A percentile compares a stretch with the other conserved stretches of the same genome.
Evolutionary conservation across 1,284 basidiomycete genomes (phyloP).

Genomic region (Boletus albobrunnescens): DNA sequence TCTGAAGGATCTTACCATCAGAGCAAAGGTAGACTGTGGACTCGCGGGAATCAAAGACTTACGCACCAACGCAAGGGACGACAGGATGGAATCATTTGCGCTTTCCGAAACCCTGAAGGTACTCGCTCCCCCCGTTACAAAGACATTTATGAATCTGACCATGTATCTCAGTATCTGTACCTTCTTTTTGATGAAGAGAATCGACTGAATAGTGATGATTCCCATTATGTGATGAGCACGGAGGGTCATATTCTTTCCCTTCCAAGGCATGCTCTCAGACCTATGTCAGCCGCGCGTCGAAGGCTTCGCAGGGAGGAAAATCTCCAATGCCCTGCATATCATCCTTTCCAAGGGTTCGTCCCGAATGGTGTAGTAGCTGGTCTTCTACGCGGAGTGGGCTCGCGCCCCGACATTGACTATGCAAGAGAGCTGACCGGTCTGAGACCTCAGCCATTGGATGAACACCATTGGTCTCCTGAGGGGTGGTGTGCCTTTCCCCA

Average conservation of each 20-base stretch:
- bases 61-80: constrained; percentile 74
- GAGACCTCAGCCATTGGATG: constrained; percentile 46
- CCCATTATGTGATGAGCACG: constrained; percentile 84
- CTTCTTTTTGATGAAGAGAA: constrained; percentile 88
- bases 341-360: constrained; percentile 38
- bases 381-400: constrained; percentile 64
- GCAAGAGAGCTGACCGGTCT: constrained; percentile 62
- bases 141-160: constrained; percentile 5
- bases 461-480: constrained; percentile 55
- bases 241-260: constrained; percentile 88
- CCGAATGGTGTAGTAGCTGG: constrained; percentile 37
- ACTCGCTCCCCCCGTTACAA: background rate
- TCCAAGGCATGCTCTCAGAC: constrained; percentile 48
- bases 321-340: constrained; percentile 71
- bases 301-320: constrained; percentile 62
- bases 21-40: constrained; percentile 81
- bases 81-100: constrained; percentile 91
- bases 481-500: constrained; percentile 73
- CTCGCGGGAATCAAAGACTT: constrained; percentile 80
- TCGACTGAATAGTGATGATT: constrained; percentile 67
- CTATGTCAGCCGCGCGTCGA: constrained; percentile 54
- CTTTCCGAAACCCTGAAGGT: constrained; percentile 90
- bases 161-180: constrained; percentile 70
- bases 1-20: constrained; percentile 67
- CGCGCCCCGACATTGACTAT: constrained; percentile 74